These are phyloP conservation scores for Lophiostoma macrostomum DNA, from an alignment of 495 filamentous ascomycete genomes.

Conservation along the genomic window DNA sequence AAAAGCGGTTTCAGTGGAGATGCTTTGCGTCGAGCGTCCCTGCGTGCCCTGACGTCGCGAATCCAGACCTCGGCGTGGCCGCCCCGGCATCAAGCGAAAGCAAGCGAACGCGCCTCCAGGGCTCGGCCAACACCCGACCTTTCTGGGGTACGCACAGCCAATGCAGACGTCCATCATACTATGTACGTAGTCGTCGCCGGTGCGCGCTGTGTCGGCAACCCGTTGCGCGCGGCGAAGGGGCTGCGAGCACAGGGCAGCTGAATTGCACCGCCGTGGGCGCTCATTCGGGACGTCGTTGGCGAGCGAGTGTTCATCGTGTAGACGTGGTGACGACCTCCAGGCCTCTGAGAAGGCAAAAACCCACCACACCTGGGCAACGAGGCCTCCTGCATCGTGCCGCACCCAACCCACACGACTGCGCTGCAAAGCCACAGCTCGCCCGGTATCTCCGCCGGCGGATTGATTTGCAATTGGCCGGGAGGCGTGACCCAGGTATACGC, in stretches of 20 bases:
- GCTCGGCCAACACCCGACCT: constrained; percentile 9
- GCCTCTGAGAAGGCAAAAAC: too few species aligned
- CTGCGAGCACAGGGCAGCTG: constrained; percentile 7
- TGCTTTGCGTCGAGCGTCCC: too few species aligned
- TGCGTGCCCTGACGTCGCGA: too few species aligned
- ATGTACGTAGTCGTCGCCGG: too few species aligned
- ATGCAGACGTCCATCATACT: constrained; percentile 14
- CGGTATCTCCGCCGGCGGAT: constrained; percentile 7
- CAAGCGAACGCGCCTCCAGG: too few species aligned
- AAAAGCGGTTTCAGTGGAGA: too few species aligned
- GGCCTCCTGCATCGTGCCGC: too few species aligned
- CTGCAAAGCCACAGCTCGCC: constrained; percentile 21
- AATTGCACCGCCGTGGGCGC: constrained; percentile 4
- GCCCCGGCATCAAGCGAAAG: constrained; percentile 24
- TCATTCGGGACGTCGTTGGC: not conserved
- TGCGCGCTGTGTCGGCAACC: not conserved
- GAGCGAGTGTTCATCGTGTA: not conserved
- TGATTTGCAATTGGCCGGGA: constrained; percentile 9
- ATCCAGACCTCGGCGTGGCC: too few species aligned
- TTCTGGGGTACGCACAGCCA: constrained; percentile 31
- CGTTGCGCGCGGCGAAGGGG: not conserved
- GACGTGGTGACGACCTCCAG: not conserved
- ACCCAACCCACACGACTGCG: too few species aligned
- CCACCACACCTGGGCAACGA: too few species aligned
- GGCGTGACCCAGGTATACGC: not conserved